Evolutionary conservation across 2,329 filamentous ascomycete species (phyloP).

Genomic region (Curvularia sp.): DNA sequence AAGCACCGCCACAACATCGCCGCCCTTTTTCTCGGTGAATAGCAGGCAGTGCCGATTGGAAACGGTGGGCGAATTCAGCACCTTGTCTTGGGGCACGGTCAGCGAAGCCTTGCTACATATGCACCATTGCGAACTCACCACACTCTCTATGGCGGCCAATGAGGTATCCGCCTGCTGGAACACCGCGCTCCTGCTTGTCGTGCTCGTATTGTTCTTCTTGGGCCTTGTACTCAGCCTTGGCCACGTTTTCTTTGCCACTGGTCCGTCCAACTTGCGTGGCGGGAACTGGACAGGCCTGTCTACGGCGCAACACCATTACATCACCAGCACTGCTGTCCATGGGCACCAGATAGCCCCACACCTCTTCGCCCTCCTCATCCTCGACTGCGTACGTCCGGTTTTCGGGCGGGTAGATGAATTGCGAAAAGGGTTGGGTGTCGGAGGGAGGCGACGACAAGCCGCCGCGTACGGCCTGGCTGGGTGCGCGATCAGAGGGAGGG

Average conservation of each 20-base stretch:
- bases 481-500: constrained; percentile 57
- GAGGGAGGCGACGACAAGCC: constrained; percentile 66
- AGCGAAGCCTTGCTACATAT: constrained; percentile 12
- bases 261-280: constrained; percentile 47
- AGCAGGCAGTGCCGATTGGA: constrained; percentile 84
- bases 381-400: constrained; percentile 81
- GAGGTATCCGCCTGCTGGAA: constrained; percentile 81
- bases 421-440: constrained; percentile 81
- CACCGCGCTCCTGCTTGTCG: constrained; percentile 58
- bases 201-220: constrained; percentile 68
- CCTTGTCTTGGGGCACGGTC: constrained; percentile 64
- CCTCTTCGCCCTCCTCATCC: constrained; percentile 82
- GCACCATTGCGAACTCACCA: constrained; percentile 63
- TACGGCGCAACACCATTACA: constrained; percentile 75
- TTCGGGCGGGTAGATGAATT: constrained; percentile 76
- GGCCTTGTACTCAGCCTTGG: constrained; percentile 62
- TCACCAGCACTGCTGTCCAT: constrained; percentile 74
- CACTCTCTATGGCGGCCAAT: constrained; percentile 94
- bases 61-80: constrained; percentile 76
- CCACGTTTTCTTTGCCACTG: constrained; percentile 55
- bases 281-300: constrained; percentile 71
- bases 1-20: constrained; percentile 71
- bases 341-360: constrained; percentile 95
- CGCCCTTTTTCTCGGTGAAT: constrained; percentile 67
- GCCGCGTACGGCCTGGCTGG: constrained; percentile 50